Evolutionary conservation across 495 filamentous ascomycete species (phyloP).

Genomic region (Pseudotulostoma volvatum): DNA sequence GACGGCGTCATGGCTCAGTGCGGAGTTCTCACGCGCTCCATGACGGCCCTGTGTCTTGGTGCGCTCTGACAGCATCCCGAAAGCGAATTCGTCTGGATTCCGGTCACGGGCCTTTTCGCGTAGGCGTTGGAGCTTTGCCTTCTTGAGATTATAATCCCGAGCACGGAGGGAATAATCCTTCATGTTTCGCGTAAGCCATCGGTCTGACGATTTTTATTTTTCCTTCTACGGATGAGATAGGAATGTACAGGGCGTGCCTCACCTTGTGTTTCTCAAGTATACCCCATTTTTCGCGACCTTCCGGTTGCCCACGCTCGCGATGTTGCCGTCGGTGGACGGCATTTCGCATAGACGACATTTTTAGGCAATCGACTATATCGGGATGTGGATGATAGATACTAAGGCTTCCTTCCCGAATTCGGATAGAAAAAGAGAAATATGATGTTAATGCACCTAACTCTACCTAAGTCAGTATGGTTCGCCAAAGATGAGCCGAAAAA

Average conservation of each 20-base stretch:
- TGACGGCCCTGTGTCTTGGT: conserved; percentile 40
- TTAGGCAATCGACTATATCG: too few species aligned
- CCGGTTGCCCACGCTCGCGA: conserved; percentile 73
- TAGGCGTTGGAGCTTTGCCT: conserved; percentile 59
- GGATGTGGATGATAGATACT: too few species aligned
- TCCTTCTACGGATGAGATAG: too few species aligned
- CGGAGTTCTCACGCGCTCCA: conserved; percentile 27
- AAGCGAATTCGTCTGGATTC: conserved; percentile 95
- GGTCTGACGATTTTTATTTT: too few species aligned
- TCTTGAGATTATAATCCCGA: conserved; percentile 74
- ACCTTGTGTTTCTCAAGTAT: conserved; percentile 83
- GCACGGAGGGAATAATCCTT: conserved; percentile 88
- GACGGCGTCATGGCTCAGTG: conserved; percentile 49
- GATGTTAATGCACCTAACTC: too few species aligned
- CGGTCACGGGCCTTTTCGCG: conserved; percentile 66
- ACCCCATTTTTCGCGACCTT: conserved; percentile 66
- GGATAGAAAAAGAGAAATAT: too few species aligned
- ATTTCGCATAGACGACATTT: conserved; percentile 73
- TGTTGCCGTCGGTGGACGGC: conserved; percentile 63
- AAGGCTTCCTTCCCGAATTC: too few species aligned
- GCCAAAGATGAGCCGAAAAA: too few species aligned
- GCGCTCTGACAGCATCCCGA: conserved; percentile 59
- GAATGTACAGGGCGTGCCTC: too few species aligned
- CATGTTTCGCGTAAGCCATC: conserved; percentile 1
- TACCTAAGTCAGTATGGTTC: too few species aligned